Conservation (phyloP, 2,329 filamentous ascomycete genomes). For the Epichloe glyceriae region DNA sequence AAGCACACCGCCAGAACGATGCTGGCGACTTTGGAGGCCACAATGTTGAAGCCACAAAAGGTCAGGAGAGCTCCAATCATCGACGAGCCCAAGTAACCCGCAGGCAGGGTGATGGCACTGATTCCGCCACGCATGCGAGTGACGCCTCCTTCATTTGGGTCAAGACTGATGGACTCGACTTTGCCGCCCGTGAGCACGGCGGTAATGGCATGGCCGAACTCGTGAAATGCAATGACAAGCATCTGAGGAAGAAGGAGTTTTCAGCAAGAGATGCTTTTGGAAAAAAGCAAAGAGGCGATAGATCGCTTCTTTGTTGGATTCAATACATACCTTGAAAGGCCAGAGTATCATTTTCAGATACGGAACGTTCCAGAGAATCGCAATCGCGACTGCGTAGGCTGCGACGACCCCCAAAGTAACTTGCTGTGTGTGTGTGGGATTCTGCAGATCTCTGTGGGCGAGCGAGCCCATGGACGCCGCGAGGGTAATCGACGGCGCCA, state of each 20-base stretch:
- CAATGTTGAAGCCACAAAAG: conserved; percentile 71
- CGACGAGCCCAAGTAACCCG: conserved; percentile 65
- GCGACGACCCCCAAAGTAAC: conserved; percentile 60
- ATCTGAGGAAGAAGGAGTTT: conserved; percentile 34
- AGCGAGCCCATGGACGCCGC: neutral
- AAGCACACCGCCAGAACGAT: conserved; percentile 63
- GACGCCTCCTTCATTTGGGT: conserved; percentile 67
- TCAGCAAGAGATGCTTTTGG: too few species aligned
- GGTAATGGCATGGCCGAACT: conserved; percentile 63
- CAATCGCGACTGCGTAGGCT: conserved; percentile 60
- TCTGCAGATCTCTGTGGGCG: conserved; percentile 32
- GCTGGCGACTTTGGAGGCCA: conserved; percentile 67
- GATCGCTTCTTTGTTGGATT: neutral
- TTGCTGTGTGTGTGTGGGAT: conserved; percentile 53
- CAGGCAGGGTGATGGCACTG: conserved; percentile 57
- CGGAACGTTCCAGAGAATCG: conserved; percentile 66
- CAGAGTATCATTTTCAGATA: conserved; percentile 63
- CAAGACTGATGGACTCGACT: conserved; percentile 62
- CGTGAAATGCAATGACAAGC: conserved; percentile 74
- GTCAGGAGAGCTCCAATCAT: conserved; percentile 66
- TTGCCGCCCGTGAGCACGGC: conserved; percentile 59
- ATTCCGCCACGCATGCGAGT: conserved; percentile 66
- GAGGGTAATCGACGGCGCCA: conserved; percentile 3
- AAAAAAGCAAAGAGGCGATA: neutral
- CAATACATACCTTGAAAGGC: conserved; percentile 56